Conservation (phyloP, 1,139 yeast genomes). For the Protomyces arabidopsidicola region DNA sequence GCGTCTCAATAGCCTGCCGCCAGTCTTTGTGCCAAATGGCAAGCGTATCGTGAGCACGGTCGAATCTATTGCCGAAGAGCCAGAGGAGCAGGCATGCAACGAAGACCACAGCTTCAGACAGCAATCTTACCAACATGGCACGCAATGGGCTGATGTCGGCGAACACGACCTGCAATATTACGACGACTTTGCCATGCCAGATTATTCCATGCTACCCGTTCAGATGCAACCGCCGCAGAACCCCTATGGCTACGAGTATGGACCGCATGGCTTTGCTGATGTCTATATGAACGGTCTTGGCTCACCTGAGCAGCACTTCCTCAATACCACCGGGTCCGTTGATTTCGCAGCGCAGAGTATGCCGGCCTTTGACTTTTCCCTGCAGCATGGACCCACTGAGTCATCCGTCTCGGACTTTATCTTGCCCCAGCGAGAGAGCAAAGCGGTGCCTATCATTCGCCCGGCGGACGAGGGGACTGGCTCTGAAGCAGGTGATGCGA, state of each 20-base stretch:
- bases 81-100: neutral
- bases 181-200: neutral
- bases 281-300: neutral
- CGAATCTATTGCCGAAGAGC: conserved; percentile 8
- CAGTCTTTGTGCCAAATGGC: conserved; percentile 1
- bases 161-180: neutral
- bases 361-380: neutral
- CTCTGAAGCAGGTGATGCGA: neutral
- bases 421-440: neutral
- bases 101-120: neutral
- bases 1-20: conserved; percentile 16
- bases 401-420: neutral
- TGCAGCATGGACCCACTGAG: neutral
- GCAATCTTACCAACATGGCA: neutral
- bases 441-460: neutral
- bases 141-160: neutral
- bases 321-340: neutral
- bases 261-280: neutral
- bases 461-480: neutral
- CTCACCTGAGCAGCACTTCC: neutral
- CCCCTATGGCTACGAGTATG: neutral
- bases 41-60: neutral
- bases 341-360: neutral
- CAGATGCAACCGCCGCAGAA: neutral
- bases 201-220: neutral